Percentiles rank a stretch among this genome's conserved stretches.
phyloP scores from a whole-genome alignment of 2,329 filamentous ascomycete genomes.

The Aspergillus tamarii region DNA sequence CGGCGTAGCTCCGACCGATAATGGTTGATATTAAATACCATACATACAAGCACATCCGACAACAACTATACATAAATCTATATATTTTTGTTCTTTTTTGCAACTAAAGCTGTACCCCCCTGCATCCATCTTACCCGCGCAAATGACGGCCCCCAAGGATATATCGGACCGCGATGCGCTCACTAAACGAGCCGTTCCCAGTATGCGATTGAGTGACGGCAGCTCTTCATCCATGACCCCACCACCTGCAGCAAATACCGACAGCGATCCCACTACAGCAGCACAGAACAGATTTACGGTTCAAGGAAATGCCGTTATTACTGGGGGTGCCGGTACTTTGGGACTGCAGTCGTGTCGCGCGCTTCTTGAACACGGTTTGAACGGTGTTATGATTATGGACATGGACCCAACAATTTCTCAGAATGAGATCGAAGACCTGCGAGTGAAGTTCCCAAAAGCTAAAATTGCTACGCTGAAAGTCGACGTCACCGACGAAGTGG shows the following conservation, averaged over 20 bases:
- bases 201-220: conserved; percentile 10
- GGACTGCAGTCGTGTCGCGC: conserved; percentile 62
- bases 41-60: no score
- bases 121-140: neutral
- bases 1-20: no score
- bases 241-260: neutral
- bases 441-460: conserved; percentile 57
- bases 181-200: conserved; percentile 7
- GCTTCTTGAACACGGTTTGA: conserved; percentile 69
- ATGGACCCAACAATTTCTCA: conserved; percentile 29
- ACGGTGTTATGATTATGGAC: conserved; percentile 57
- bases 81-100: rapidly evolving
- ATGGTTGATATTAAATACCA: no score
- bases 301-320: conserved; percentile 48
- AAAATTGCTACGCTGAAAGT: conserved; percentile 57
- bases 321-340: conserved; percentile 68
- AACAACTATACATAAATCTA: neutral
- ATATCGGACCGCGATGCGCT: conserved; percentile 23
- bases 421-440: conserved; percentile 51
- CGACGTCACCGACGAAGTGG: conserved; percentile 61
- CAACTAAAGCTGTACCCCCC: neutral
- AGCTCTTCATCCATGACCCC: conserved; percentile 9
- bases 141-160: neutral
- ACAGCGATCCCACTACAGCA: neutral
- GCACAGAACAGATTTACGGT: conserved; percentile 10